A percentile compares a stretch with the other conserved stretches of the same genome.
Evolutionary conservation across 1,284 basidiomycete genomes (phyloP).

Genomic region (Malassezia slooffiae): DNA sequence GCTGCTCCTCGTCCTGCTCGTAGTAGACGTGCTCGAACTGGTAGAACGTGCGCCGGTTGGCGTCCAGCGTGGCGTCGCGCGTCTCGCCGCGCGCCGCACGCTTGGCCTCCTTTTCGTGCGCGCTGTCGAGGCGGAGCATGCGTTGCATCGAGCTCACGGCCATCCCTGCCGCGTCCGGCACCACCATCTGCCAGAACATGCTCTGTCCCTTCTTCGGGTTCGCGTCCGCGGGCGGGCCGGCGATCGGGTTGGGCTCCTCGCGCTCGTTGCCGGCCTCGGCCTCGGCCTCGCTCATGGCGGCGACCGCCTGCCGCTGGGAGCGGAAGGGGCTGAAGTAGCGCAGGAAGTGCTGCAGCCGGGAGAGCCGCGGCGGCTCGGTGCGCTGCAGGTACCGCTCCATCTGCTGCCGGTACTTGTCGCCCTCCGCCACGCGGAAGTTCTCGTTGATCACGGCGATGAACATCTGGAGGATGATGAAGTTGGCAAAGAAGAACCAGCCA

Average conservation of each 20-base stretch:
- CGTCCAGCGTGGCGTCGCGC: not conserved
- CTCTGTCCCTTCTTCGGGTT: constrained; percentile 13
- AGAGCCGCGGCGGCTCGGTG: constrained; percentile 35
- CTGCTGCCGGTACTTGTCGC: constrained; percentile 74
- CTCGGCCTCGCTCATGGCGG: constrained; percentile 30
- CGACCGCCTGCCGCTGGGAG: constrained; percentile 56
- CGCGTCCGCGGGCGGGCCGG: constrained; percentile 16
- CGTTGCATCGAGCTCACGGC: constrained; percentile 22
- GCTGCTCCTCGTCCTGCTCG: constrained; percentile 36
- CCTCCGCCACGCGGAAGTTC: constrained; percentile 87
- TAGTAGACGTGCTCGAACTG: constrained; percentile 11
- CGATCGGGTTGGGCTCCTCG: constrained; percentile 18
- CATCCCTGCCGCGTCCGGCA: constrained; percentile 10
- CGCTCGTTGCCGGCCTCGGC: not conserved
- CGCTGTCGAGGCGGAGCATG: constrained; percentile 51
- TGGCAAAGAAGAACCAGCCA: constrained; percentile 83
- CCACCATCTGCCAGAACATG: constrained; percentile 13
- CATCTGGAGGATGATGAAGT: constrained; percentile 92
- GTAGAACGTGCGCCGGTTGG: constrained; percentile 8
- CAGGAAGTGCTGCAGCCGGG: constrained; percentile 49
- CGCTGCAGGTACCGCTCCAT: constrained; percentile 54
- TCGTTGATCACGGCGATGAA: constrained; percentile 98
- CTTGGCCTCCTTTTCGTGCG: constrained; percentile 49
- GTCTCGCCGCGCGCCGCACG: constrained; percentile 15
- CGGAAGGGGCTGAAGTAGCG: constrained; percentile 76